These are phyloP conservation scores for Suillus fuscotomentosus DNA, from an alignment of 768 basidiomycete genomes.

Conservation along the genomic window DNA sequence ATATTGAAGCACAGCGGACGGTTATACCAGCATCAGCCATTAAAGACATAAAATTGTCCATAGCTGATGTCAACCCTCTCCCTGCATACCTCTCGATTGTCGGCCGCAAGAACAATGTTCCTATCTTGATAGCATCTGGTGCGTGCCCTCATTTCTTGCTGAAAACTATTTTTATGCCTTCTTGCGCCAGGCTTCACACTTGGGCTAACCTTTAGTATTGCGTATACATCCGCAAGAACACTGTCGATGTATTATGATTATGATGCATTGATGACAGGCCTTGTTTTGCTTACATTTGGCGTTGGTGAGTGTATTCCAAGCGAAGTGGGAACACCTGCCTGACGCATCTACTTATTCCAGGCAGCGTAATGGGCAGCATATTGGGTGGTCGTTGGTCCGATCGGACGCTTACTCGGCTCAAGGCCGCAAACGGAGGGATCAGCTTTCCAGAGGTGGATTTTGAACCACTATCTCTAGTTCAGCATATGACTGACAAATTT, in stretches of 20 bases:
- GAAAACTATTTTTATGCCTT: conserved; percentile 4
- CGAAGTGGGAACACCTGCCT: background rate
- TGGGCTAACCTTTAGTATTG: conserved; percentile 64
- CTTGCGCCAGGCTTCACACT: conserved; percentile 59
- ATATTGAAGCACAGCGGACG: conserved; percentile 18
- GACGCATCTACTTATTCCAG: conserved; percentile 20
- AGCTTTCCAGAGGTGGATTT: conserved; percentile 59
- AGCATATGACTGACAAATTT: background rate
- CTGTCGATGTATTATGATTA: conserved; percentile 64
- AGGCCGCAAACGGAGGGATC: conserved; percentile 41
- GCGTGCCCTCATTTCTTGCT: conserved; percentile 10
- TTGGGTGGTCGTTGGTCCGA: conserved; percentile 64
- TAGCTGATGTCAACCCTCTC: conserved; percentile 73
- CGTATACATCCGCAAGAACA: conserved; percentile 75
- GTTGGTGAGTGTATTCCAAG: conserved; percentile 40
- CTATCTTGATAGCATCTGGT: conserved; percentile 44
- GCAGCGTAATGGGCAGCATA: conserved; percentile 50
- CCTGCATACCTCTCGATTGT: conserved; percentile 59
- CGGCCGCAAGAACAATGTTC: conserved; percentile 62
- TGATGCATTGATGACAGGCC: conserved; percentile 67
- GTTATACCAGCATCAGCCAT: conserved; percentile 16
- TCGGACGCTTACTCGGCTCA: conserved; percentile 39
- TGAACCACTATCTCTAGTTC: background rate
- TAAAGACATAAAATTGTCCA: conserved; percentile 47
- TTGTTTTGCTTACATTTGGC: conserved; percentile 75